Conservation (phyloP, 2,329 filamentous ascomycete species). For the Ophiosphaerella narmari region DNA sequence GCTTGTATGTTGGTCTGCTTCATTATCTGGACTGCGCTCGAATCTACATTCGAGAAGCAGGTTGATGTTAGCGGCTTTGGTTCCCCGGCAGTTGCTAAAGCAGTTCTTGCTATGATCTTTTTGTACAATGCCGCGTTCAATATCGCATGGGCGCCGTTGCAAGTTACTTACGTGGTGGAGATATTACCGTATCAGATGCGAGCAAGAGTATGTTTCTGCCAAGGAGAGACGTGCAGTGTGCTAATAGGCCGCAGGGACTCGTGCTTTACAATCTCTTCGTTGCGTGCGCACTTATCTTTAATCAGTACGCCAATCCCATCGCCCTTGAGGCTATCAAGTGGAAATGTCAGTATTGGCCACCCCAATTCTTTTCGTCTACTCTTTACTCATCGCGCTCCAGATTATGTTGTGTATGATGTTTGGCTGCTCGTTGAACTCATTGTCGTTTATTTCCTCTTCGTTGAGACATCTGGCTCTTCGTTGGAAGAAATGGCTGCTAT, state of each 20-base stretch:
- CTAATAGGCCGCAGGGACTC: conserved; percentile 2
- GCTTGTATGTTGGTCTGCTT: conserved; percentile 51
- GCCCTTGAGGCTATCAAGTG: conserved; percentile 7
- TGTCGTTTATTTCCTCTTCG: conserved; percentile 11
- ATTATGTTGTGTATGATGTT: conserved; percentile 18
- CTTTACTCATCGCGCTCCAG: conserved; percentile 36
- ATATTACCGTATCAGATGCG: conserved; percentile 33
- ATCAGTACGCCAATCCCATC: conserved; percentile 7
- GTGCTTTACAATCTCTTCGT: conserved; percentile 21
- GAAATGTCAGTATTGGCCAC: conserved; percentile 2
- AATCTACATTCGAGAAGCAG: conserved; percentile 5
- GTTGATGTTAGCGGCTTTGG: background rate
- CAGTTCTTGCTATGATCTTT: conserved; percentile 56
- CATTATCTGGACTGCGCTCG: conserved; percentile 28
- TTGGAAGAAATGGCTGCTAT: conserved; percentile 17
- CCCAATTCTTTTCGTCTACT: background rate
- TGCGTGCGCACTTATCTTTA: conserved; percentile 2
- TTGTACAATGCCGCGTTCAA: conserved; percentile 52
- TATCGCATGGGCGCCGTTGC: conserved; percentile 17
- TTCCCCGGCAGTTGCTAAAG: conserved; percentile 15
- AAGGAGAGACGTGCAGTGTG: background rate
- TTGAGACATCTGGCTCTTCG: conserved; percentile 14
- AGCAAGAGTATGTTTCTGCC: conserved; percentile 22
- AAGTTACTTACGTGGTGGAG: conserved; percentile 35
- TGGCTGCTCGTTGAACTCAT: conserved; percentile 26